Percentiles rank a stretch among this genome's conserved stretches.
These are phyloP conservation scores for Medicago arabica DNA, from an alignment of 306 rosid genomes.

Conservation along the genomic window DNA sequence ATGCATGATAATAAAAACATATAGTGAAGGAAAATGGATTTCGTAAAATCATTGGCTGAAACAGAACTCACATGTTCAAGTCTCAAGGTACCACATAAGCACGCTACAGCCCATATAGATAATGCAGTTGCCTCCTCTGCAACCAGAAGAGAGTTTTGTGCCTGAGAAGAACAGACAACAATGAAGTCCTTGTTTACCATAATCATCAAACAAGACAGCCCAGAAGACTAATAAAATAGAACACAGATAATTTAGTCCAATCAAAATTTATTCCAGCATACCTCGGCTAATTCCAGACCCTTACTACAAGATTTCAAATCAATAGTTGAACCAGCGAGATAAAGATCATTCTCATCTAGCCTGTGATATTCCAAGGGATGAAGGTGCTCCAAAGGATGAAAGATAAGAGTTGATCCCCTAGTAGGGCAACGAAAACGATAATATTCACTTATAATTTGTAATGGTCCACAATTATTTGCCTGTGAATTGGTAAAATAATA, in stretches of 20 bases:
- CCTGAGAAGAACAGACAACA: conserved; percentile 68
- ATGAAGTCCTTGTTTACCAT: conserved; percentile 21
- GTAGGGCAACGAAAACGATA: conserved; percentile 71
- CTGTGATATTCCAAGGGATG: conserved; percentile 56
- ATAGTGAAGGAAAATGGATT: conserved; percentile 27
- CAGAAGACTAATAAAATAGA: conserved; percentile 19
- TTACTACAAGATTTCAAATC: conserved; percentile 75
- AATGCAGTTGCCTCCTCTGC: conserved; percentile 97
- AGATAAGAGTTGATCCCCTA: conserved; percentile 74
- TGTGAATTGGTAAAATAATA: conserved; percentile 47
- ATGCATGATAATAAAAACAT: conserved; percentile 30
- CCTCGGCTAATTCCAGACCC: conserved; percentile 85
- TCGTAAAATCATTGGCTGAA: conserved; percentile 14
- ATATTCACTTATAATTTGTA: conserved; percentile 87
- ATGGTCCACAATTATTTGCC: conserved; percentile 83
- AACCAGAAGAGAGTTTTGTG: conserved; percentile 67
- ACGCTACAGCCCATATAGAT: conserved; percentile 92
- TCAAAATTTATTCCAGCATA: conserved; percentile 42
- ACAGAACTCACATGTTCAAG: conserved; percentile 80
- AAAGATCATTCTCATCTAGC: conserved; percentile 66
- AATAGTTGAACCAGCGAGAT: conserved; percentile 74
- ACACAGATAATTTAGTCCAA: conserved; percentile 28
- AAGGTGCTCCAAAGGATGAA: conserved; percentile 76
- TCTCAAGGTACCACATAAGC: conserved; percentile 93
- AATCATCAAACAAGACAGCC: conserved; percentile 8